Evolutionary conservation across 2,329 filamentous ascomycete species (phyloP).

Genomic region (Venturia asperata): DNA sequence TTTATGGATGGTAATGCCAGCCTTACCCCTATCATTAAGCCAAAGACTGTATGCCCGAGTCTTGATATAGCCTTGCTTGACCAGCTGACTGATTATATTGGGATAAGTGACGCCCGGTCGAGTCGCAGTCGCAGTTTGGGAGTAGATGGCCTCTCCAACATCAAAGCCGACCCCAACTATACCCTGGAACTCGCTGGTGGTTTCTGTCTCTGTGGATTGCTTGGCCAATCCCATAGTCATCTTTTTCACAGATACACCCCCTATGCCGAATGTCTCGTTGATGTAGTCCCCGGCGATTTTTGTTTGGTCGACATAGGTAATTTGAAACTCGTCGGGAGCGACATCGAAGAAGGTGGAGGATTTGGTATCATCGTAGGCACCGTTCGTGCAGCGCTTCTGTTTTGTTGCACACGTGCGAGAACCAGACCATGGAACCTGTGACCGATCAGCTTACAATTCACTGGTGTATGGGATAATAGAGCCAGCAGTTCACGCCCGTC

Average conservation of each 20-base stretch:
- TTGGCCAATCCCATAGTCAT: conserved; percentile 28
- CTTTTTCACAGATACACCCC: conserved; percentile 41
- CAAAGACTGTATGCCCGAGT: conserved; percentile 57
- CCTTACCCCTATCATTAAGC: conserved; percentile 44
- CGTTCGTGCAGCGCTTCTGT: conserved; percentile 51
- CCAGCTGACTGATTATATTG: conserved; percentile 59
- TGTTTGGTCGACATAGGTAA: conserved; percentile 77
- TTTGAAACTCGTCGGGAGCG: conserved; percentile 68
- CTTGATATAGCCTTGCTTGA: conserved; percentile 54
- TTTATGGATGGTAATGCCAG: neutral
- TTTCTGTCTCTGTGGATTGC: conserved; percentile 67
- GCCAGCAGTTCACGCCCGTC: neutral
- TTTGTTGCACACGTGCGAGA: conserved; percentile 53
- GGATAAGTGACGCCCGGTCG: conserved; percentile 43
- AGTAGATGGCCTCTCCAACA: conserved; percentile 55
- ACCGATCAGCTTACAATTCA: neutral
- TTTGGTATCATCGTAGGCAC: conserved; percentile 60
- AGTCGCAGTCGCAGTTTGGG: conserved; percentile 1
- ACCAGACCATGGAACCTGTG: conserved; percentile 34
- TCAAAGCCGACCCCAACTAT: conserved; percentile 82
- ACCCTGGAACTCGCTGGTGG: conserved; percentile 51
- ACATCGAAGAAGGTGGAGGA: conserved; percentile 73
- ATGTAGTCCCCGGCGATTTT: conserved; percentile 73
- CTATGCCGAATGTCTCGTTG: conserved; percentile 62
- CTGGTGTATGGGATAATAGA: neutral